Conservation (phyloP, 75 land plant species). For the Larix kaempferi region DNA sequence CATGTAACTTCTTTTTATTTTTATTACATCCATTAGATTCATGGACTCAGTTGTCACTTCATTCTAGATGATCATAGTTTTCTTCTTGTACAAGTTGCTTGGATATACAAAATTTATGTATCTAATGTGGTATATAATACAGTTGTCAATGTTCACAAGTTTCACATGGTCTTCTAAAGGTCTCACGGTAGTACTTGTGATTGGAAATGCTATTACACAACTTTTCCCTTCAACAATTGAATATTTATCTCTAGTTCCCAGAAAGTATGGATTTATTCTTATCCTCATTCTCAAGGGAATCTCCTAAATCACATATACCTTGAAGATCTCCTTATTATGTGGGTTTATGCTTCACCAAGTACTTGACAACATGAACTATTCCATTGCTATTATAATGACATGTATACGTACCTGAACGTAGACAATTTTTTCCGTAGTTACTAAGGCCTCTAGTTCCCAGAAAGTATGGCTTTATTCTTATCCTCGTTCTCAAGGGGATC, state of each 20-base stretch:
- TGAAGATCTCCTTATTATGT: neutral
- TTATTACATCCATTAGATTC: neutral
- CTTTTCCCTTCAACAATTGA: conserved; percentile 49
- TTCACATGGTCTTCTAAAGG: conserved; percentile 82
- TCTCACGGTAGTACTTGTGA: conserved; percentile 63
- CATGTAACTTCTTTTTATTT: neutral
- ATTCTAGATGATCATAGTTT: neutral
- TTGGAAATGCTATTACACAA: conserved; percentile 48
- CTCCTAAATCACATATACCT: neutral
- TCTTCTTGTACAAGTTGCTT: conserved; percentile 73
- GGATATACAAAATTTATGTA: conserved; percentile 92
- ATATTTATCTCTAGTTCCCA: conserved; percentile 85
- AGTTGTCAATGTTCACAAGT: conserved; percentile 78
- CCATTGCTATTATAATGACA: neutral
- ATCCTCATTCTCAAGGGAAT: neutral
- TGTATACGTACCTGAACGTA: no score
- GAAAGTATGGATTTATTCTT: conserved; percentile 40
- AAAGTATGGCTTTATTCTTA: conserved; percentile 34
- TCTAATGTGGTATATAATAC: conserved; percentile 90
- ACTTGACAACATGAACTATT: neutral
- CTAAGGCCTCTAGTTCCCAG: conserved; percentile 92
- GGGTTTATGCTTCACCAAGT: neutral
- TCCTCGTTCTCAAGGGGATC: neutral
- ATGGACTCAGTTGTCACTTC: neutral
- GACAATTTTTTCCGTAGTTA: no score